Base-by-base conservation (phyloP, 2,329 filamentous ascomycete species). In the Talaromyces sp. region DNA sequence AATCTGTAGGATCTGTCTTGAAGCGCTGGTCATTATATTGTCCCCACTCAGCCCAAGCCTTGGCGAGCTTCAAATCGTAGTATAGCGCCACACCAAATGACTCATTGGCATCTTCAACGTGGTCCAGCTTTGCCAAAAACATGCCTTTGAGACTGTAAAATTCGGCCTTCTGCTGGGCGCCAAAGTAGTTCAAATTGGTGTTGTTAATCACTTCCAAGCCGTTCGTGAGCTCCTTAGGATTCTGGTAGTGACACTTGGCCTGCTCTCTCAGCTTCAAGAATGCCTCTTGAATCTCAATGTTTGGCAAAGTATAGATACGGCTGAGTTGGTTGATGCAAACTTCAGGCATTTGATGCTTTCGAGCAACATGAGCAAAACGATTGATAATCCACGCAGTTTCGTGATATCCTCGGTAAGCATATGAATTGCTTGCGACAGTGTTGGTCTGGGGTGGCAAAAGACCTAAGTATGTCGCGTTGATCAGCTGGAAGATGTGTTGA, bases 311-410 rank as follows among this genome's bases (percentile, higher is more conserved):
- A 74, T 99, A 99, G 72, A 99, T 99, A 64, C 93, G 90, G 71
- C 93, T 96, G 21, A 99, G 84, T 72, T 99, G 94, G 65, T 86
- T 93, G 76, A 99, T 97, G 79, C 95, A 99, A 31, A 99, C 94
- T 64, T 99, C 94, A 0, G 92, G 91, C 67, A 99, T 86, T 67
- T 90, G 93, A 75, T 99, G 94, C 80, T 99, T 99, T 60, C 94
- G 88, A 54, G 94, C 94, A 48, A 99, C 94, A 72, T 99, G 94
- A 0, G 94, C 95, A 70, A 99, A 99, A 19, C 94, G 85, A 74
- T 99, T 99, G 76, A 99, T 99, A 67, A 99, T 99, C 94, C 94
- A 99, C 2, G 94, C 94, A 12, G 94, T 99, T 78, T 99, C 94
- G 69, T 99, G 94, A 72, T 96, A 99, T 27, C 94, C 94, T 51